Conservation (phyloP, 1,139 yeast species). For the Pichia sp. region DNA sequence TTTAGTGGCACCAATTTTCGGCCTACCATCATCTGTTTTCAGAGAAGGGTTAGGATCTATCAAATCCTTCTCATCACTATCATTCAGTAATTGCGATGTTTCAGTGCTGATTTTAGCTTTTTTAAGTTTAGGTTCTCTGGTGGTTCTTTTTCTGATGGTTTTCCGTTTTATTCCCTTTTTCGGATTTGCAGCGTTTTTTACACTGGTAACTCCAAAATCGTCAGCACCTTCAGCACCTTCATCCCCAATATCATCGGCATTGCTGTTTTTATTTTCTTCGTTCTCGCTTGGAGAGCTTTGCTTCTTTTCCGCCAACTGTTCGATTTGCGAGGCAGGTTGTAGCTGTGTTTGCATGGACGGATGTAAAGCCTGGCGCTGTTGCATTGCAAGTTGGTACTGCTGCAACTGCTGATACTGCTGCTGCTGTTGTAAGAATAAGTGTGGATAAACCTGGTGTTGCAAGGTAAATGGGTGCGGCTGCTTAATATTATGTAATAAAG, state of each 20-base stretch:
- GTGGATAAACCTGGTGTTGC: no score
- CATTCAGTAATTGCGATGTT: background rate
- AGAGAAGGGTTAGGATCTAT: constrained; percentile 22
- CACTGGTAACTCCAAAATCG: no score
- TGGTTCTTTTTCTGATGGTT: background rate
- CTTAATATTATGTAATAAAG: no score
- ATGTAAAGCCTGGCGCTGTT: no score
- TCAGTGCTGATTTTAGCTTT: background rate
- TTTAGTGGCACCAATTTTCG: constrained; percentile 75
- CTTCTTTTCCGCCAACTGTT: constrained; percentile 1
- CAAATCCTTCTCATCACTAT: constrained; percentile 1
- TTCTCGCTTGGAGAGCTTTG: constrained; percentile 6
- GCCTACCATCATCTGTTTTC: constrained; percentile 51
- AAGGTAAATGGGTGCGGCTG: no score
- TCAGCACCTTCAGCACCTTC: background rate
- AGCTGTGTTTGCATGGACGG: background rate
- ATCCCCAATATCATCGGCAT: no score
- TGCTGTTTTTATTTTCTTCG: constrained; percentile 3
- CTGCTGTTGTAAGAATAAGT: no score
- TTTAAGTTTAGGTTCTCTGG: background rate
- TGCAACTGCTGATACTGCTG: no score
- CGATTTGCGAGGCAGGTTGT: background rate
- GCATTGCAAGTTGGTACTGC: no score
- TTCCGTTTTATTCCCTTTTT: background rate
- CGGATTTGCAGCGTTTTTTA: no score